Evolutionary conservation across 495 filamentous ascomycete genomes (phyloP), one percentile per base, ranked within the genome.

Genomic region (Hypoxylon lienhwacheense): DNA sequence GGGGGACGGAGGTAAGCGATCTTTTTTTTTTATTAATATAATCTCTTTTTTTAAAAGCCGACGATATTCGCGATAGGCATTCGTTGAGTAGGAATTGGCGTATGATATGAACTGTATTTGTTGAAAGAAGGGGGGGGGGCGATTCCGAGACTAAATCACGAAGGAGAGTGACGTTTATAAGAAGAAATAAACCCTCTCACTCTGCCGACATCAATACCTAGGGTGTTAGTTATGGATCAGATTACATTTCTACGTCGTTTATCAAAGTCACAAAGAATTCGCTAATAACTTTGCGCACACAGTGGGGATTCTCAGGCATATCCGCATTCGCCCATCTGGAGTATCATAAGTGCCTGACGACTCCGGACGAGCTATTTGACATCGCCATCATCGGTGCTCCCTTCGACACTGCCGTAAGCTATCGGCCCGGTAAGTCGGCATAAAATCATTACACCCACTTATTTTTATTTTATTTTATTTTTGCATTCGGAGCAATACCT

Each of bases 351-450:
- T 93, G 89, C 60, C 74, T 93, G 2, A 84, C 83, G 22, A 79
- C 81, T 36, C 87, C 85, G 0, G 70, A 80, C 28, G 79, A 80
- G 54, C 65, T 70, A 19, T 92, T 84, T 58, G 89, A 95, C 65
- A 90, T 95, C 54, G 89, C 77, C 24, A 81, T 95, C 39, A 81
- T 95, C 40, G 89, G 89, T 1, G 88, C 82, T 1, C 89, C 89
- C 0, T 95, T 95, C 63, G 89, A 95, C 66, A 92, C 89, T 0
- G 87, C 89, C 12, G 85, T 88, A 12, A 84, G 74, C 56, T 92
- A 92, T 71, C 74, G 89, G 56, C 89, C 89, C 41, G 86, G 86
- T 83, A 67, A 32, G 72, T 52, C 31, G 3, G 28, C 19, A 37
- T 19, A 7, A 28, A 43, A 7, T 34, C 11, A 29, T n/a, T 16